phyloP scores from a whole-genome alignment of 768 basidiomycete species.

The Kwoniella shandongensis region DNA sequence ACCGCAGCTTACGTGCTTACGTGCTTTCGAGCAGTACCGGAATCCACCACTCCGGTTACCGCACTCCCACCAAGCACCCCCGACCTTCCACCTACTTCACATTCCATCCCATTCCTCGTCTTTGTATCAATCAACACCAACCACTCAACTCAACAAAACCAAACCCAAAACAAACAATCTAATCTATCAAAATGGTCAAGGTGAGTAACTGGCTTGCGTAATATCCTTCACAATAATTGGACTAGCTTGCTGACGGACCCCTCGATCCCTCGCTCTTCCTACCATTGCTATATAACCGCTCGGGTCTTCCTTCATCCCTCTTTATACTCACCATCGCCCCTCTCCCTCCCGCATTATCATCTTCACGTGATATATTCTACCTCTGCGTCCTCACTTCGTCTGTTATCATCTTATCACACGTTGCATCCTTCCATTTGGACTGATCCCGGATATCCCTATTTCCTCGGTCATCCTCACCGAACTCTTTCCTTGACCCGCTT shows the following conservation, averaged over 20 bases:
- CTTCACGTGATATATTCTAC: neutral
- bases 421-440: no score
- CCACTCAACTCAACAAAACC: neutral
- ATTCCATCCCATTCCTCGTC: conserved; percentile 5
- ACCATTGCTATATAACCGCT: neutral
- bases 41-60: neutral
- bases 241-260: neutral
- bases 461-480: no score
- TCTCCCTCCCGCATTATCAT: no score
- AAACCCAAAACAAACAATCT: conserved; percentile 5
- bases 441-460: no score
- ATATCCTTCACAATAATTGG: neutral
- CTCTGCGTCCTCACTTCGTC: no score
- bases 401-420: no score
- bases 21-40: no score
- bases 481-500: no score
- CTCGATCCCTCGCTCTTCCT: no score
- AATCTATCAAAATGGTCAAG: conserved; percentile 43
- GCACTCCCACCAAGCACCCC: neutral
- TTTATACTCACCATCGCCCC: no score
- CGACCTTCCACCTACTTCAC: neutral
- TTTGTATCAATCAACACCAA: neutral
- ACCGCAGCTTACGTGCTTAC: no score
- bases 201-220: conserved; percentile 19
- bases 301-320: conserved; percentile 5